Base-by-base conservation (phyloP, 176 grass and related monocot genomes). In the Carex parvula region DNA sequence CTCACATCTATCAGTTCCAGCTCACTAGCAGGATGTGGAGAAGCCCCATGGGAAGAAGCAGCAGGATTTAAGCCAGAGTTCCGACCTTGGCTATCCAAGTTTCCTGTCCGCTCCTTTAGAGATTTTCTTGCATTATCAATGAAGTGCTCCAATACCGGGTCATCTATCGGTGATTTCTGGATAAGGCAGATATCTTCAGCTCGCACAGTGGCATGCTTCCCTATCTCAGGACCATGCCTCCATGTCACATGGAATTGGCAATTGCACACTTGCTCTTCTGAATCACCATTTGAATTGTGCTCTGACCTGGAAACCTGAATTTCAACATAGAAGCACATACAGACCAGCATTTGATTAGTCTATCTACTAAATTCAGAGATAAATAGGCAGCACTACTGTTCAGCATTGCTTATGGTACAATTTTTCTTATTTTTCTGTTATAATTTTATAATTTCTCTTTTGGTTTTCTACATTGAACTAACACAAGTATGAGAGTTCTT, bases 191-290 rank as follows among this genome's bases (percentile, higher is more conserved):
- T 82, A 66, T 61, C 39, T 62, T 32, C 61, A 29, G 60, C 20
- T 50, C 60, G 29, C 7, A 82, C n/a, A 15, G 61, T 82, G 41
- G 59, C 17, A 16, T 29, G 20, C 35, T 82, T 48, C 20, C 61
- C 61, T 16, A 1, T 8, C 3, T n/a, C 39, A 26, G 61, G 60
- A 64, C 80, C 80, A 48, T 82, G 33, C 33, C 13, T 62, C 80
- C 80, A 82, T 29, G n/a, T 82, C 80, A 82, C 80, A 21, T 3
- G 41, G 24, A 82, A 82, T 52, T 66, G 9, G 37, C 80, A 82
- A 29, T 61, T 50, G 60, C 80, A 67, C 62, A 82, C 62, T 66
- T 65, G 60, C 37, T 82, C 58, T 16, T 65, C 61, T 82, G 13
- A 44, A 63, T 14, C 41, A 17, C 22, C n/a, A 48, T 64, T 46